Conservation (phyloP, 1,284 basidiomycete genomes). For the Ganoderma lucidum region DNA sequence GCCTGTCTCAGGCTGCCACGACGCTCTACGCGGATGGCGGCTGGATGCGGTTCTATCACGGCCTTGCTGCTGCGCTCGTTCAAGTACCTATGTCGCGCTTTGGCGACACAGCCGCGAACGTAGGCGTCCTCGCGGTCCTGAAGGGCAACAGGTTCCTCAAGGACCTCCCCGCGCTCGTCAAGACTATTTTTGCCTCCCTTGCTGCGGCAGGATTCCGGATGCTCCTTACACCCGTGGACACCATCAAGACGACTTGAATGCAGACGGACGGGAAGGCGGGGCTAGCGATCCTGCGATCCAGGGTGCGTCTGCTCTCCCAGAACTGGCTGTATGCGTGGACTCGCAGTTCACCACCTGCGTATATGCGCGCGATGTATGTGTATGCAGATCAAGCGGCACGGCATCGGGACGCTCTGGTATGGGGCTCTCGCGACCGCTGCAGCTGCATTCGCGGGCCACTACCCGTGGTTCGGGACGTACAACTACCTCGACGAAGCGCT, state of each 20-base stretch:
- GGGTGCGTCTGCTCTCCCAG: conserved; percentile 51
- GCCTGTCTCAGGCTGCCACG: conserved; percentile 65
- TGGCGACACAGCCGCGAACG: conserved; percentile 67
- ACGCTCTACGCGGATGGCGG: conserved; percentile 85
- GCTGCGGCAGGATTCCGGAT: conserved; percentile 84
- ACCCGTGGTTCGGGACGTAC: conserved; percentile 87
- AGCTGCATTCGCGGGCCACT: conserved; percentile 92
- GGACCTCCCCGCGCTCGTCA: conserved; percentile 64
- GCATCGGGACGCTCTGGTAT: conserved; percentile 84
- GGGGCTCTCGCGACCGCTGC: conserved; percentile 89
- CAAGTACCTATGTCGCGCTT: background rate
- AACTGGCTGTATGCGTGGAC: background rate
- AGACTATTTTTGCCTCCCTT: conserved; percentile 74
- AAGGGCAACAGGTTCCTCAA: conserved; percentile 73
- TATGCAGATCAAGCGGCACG: conserved; percentile 72
- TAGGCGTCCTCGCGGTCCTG: conserved; percentile 79
- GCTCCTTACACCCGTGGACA: too few species aligned
- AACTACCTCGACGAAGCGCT: conserved; percentile 77
- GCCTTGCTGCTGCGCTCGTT: conserved; percentile 49
- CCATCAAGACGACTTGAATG: conserved; percentile 51
- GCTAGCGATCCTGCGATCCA: conserved; percentile 65
- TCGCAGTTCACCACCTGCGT: background rate
- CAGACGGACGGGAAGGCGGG: conserved; percentile 86
- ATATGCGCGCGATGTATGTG: background rate
- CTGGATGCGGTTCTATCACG: conserved; percentile 83